Base-by-base conservation (phyloP, 1,284 basidiomycete genomes). In the Naganishia sp. region DNA sequence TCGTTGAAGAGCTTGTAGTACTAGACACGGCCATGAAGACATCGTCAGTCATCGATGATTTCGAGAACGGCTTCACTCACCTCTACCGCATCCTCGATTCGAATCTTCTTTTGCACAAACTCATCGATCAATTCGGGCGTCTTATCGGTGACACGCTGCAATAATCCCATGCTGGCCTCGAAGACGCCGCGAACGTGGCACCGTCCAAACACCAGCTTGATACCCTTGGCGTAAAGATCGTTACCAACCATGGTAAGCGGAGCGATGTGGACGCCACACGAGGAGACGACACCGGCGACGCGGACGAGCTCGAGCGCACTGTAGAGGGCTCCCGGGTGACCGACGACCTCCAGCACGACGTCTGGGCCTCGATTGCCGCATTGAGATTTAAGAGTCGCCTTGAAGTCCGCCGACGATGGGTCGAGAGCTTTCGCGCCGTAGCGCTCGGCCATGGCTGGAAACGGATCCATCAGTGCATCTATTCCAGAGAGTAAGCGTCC, bases 161-260 rank as follows among this genome's bases (percentile, higher is more conserved):
- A 78, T 25, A 93, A 78, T 72, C 88, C 86, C 46, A 90, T 82
- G 0, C 90, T 90, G 64, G 85, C 79, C 2, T 87, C 87, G 71
- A 91, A 88, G 83, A 92, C 87, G 0, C 88, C 86, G 16, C 88
- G 84, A 7, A 90, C 92, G 18, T 90, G 91, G 74, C 92, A 95
- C 18, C 92, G 84, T 10, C 92, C 93, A 75, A 92, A 93, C 72
- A 89, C 87, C 63, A 90, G 71, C 15, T 72, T 71, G 28, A 77
- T 31, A 16, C 65, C 65, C 48, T 93, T 92, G 79, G 86, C 83
- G 78, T 94, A 95, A 49, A 90, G 77, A 52, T 86, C 81, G 9
- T 75, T 74, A 6, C 82, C 83, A 6, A 75, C 70, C 21, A 83
- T 64, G 1, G 72, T 61, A 57, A 74, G 55, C 10, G 68, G 68